A percentile compares a stretch with the other conserved stretches of the same genome.
phyloP scores from a whole-genome alignment of 768 basidiomycete genomes.

The Kwoniella europaea region DNA sequence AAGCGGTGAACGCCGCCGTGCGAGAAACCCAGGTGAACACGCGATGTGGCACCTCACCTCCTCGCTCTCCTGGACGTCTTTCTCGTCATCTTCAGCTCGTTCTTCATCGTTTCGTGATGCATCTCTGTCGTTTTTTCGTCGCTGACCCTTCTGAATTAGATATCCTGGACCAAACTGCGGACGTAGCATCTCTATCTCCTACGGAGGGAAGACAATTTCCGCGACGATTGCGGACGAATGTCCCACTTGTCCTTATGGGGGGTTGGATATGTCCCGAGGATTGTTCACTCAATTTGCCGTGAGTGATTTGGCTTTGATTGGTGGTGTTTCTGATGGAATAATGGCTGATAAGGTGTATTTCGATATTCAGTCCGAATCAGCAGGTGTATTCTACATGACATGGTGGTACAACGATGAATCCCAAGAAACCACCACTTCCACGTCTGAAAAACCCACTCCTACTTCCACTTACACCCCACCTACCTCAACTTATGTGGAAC shows the following conservation, averaged over 20 bases:
- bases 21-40: neutral
- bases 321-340: neutral
- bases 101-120: slow-evolving; percentile 1
- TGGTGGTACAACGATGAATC: slow-evolving; percentile 66
- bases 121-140: neutral
- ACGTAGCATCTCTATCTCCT: slow-evolving; percentile 65
- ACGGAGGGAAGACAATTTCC: slow-evolving; percentile 65
- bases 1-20: neutral
- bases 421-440: slow-evolving; percentile 34
- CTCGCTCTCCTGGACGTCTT: neutral
- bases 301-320: slow-evolving; percentile 5
- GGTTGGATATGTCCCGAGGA: slow-evolving; percentile 71
- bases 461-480: slow-evolving; percentile 37
- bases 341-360: neutral
- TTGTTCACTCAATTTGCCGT: slow-evolving; percentile 70
- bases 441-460: slow-evolving; percentile 37
- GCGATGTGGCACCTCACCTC: neutral
- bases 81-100: neutral
- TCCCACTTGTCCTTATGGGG: slow-evolving; percentile 69
- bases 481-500: slow-evolving; percentile 31
- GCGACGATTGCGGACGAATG: slow-evolving; percentile 75
- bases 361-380: slow-evolving; percentile 35
- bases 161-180: slow-evolving; percentile 72
- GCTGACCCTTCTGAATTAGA: neutral
- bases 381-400: slow-evolving; percentile 67